These are phyloP conservation scores for Sugiyamaella smithiae DNA, from an alignment of 805 yeast species.

Conservation along the genomic window DNA sequence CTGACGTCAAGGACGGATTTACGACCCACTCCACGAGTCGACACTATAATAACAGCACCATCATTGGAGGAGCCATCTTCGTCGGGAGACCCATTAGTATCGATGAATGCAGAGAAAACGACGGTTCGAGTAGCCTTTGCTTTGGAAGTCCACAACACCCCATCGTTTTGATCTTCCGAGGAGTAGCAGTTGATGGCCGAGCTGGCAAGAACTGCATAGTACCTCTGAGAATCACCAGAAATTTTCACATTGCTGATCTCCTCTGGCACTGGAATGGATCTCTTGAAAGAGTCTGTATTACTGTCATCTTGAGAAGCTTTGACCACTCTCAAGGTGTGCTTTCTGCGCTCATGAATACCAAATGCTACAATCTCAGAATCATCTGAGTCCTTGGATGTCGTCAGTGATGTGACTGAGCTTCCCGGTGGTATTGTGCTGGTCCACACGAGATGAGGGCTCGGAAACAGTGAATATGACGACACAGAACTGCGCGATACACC, in stretches of 20 bases:
- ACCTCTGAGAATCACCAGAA: slow-evolving; percentile 5
- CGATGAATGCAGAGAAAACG: slow-evolving; percentile 13
- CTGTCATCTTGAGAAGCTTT: slow-evolving; percentile 5
- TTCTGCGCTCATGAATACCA: slow-evolving; percentile 32
- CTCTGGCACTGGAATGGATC: slow-evolving; percentile 4
- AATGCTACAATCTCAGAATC: slow-evolving; percentile 20
- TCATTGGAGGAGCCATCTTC: slow-evolving; percentile 10
- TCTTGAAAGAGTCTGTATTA: not conserved
- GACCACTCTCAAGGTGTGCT: slow-evolving; percentile 19
- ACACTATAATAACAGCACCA: slow-evolving; percentile 18
- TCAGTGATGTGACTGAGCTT: slow-evolving; percentile 26
- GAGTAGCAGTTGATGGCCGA: slow-evolving; percentile 16
- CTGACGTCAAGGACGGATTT: slow-evolving; percentile 21
- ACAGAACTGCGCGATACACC: slow-evolving; percentile 35
- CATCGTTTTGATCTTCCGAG: not conserved
- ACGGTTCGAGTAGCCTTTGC: slow-evolving; percentile 20
- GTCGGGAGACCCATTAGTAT: not conserved
- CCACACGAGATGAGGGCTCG: slow-evolving; percentile 33
- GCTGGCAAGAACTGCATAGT: slow-evolving; percentile 16
- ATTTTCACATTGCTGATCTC: slow-evolving; percentile 12
- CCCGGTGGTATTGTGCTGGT: slow-evolving; percentile 35
- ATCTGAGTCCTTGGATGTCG: slow-evolving; percentile 12
- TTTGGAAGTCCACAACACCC: slow-evolving; percentile 15
- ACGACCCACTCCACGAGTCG: slow-evolving; percentile 20
- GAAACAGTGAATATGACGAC: slow-evolving; percentile 27